These are phyloP conservation scores for Heterobasidion annosum DNA, from an alignment of 1,284 basidiomycete species.

Conservation along the genomic window DNA sequence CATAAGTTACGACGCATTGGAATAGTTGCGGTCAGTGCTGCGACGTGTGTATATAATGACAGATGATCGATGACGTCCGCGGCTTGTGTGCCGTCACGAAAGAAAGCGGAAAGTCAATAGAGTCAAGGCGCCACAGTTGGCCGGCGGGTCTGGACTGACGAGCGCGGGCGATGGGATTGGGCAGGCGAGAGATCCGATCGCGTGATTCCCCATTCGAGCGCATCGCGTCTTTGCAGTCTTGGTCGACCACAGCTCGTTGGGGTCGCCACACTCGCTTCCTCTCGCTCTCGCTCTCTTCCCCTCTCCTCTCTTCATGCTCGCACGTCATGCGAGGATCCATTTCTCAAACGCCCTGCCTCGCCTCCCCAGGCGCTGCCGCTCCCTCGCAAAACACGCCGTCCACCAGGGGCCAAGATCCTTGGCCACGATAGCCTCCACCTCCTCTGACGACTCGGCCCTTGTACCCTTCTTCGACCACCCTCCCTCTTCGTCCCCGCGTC, in stretches of 20 bases:
- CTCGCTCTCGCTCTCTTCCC: not conserved
- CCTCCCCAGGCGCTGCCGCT: slow-evolving; percentile 3
- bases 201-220: too few relatives aligned
- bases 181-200: too few relatives aligned
- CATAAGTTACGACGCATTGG: too few relatives aligned
- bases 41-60: too few relatives aligned
- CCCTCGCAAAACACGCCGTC: slow-evolving; percentile 7
- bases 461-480: slow-evolving; percentile 68
- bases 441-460: slow-evolving; percentile 53
- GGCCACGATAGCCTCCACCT: slow-evolving; percentile 39
- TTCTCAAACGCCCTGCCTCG: slow-evolving; percentile 1
- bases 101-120: too few relatives aligned
- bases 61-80: too few relatives aligned
- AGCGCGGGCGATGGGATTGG: too few relatives aligned
- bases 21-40: too few relatives aligned
- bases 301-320: slow-evolving; percentile 9
- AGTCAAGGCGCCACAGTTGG: too few relatives aligned
- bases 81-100: too few relatives aligned
- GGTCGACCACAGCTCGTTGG: not conserved
- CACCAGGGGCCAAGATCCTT: slow-evolving; percentile 15
- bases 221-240: too few relatives aligned
- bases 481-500: slow-evolving; percentile 24
- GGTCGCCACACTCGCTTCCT: not conserved
- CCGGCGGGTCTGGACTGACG: too few relatives aligned
- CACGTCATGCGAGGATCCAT: slow-evolving; percentile 8